Conservation (phyloP, 1,139 yeast genomes). For the Zygotorulaspora mrakii region DNA sequence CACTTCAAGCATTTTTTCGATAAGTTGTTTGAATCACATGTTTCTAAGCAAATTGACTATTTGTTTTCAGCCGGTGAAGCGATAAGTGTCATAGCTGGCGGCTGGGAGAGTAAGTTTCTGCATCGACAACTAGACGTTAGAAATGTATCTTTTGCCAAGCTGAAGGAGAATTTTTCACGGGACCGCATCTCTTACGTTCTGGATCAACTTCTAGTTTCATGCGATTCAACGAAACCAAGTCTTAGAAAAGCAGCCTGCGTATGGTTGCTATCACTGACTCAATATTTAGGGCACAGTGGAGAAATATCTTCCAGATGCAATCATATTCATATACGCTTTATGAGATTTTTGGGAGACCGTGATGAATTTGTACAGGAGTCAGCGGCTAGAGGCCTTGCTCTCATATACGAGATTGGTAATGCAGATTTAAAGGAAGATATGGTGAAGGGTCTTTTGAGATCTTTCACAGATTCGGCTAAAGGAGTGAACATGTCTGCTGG, state of each 20-base stretch:
- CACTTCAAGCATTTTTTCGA: constrained; percentile 42
- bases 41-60: constrained; percentile 67
- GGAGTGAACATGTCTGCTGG: constrained; percentile 57
- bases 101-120: constrained; percentile 68
- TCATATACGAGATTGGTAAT: constrained; percentile 77
- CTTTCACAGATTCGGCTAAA: constrained; percentile 72
- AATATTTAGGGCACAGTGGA: constrained; percentile 57
- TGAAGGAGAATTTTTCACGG: constrained; percentile 20
- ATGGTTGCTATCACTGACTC: constrained; percentile 79
- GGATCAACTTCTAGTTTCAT: constrained; percentile 47
- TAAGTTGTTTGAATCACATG: constrained; percentile 53
- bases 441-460: constrained; percentile 67
- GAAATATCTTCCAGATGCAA: constrained; percentile 37
- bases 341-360: constrained; percentile 69
- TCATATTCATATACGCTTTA: constrained; percentile 64
- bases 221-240: constrained; percentile 67
- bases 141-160: constrained; percentile 6
- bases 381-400: constrained; percentile 82
- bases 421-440: constrained; percentile 63
- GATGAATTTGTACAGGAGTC: constrained; percentile 88
- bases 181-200: constrained; percentile 38
- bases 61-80: constrained; percentile 86
- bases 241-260: constrained; percentile 74
- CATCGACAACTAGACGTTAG: constrained; percentile 49
- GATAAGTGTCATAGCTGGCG: constrained; percentile 62